Conservation (phyloP, 257 asterid genomes). For the Voacanga thouarsii region DNA sequence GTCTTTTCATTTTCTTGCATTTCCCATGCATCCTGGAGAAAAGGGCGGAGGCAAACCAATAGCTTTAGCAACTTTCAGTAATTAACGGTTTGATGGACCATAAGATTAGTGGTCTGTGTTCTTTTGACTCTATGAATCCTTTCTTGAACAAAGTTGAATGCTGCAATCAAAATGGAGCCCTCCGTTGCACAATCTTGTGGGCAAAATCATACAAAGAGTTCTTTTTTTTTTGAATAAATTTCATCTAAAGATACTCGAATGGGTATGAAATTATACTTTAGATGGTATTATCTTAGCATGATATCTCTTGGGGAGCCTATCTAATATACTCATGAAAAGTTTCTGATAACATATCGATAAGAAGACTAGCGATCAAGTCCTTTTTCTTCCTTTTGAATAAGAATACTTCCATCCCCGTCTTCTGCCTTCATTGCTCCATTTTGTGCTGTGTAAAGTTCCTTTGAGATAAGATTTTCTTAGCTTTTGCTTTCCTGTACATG, state of each 20-base stretch:
- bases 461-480: slow-evolving; percentile 17
- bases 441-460: slow-evolving; percentile 18
- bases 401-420: slow-evolving; percentile 19
- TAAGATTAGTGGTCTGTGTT: not conserved
- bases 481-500: slow-evolving; percentile 5
- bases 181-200: not conserved
- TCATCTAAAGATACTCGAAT: not conserved
- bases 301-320: slow-evolving; percentile 6
- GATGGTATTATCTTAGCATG: not conserved
- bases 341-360: slow-evolving; percentile 10
- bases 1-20: not conserved
- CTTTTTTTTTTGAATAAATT: not conserved
- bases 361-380: not conserved
- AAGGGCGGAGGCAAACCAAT: not conserved
- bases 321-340: slow-evolving; percentile 7
- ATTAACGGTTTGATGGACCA: not conserved
- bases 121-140: not conserved
- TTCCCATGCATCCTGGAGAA: not conserved
- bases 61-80: not conserved
- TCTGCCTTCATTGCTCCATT: slow-evolving; percentile 12
- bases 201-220: not conserved
- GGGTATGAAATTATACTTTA: not conserved
- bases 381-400: not conserved
- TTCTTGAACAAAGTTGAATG: not conserved
- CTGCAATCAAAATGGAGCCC: not conserved